Evolutionary conservation across 2,329 filamentous ascomycete genomes (phyloP), one percentile per base, ranked within the genome.

Genomic region (Nannizziopsis arthrosporioides): DNA sequence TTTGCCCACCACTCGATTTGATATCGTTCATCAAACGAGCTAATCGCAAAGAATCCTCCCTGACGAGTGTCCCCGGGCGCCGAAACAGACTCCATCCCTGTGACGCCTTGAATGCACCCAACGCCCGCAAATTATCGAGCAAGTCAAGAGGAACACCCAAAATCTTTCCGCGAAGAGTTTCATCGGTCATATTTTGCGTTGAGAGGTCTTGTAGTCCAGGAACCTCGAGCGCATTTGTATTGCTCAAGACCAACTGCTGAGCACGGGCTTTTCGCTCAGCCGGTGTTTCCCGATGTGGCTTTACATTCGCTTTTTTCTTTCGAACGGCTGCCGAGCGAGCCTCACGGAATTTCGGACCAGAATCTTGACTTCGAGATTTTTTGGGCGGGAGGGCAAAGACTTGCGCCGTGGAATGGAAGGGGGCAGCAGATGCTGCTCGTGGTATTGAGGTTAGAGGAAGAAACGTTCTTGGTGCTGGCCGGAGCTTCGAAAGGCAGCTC

Each of bases 31-130:
- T 74, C 55, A 74, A 71, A 57, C 70, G 72, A n/a, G 77, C 76
- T 58, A 95, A 59, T 51, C 84, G 75, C 36, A 85, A 70, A n/a
- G 84, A 84, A 71, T 95, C 86, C 50, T 77, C 73, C 57, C 89
- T 77, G 53, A 94, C 71, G 61, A 98, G 70, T 47, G 83, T 78
- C 48, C 85, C 84, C 19, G 92, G 92, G 55, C 80, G 76, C 57
- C 85, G 73, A 68, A 96, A 98, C 59, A 94, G 70, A 51, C 75
- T 77, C 89, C 92, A 98, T 54, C 78, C 81, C 73, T 96, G 92
- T 18, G 80, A 85, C 17, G 80, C 74, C 76, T 94, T 94, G 74
- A 98, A 98, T 2, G 86, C 88, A 62, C 94, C 85, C 47, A 84
- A 74, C n/a, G 81, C 77, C 58, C 88, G 77, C 69, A 98, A 72